phyloP scores from a whole-genome alignment of 2,329 filamentous ascomycete species.

The Penicillium verrucosum region DNA sequence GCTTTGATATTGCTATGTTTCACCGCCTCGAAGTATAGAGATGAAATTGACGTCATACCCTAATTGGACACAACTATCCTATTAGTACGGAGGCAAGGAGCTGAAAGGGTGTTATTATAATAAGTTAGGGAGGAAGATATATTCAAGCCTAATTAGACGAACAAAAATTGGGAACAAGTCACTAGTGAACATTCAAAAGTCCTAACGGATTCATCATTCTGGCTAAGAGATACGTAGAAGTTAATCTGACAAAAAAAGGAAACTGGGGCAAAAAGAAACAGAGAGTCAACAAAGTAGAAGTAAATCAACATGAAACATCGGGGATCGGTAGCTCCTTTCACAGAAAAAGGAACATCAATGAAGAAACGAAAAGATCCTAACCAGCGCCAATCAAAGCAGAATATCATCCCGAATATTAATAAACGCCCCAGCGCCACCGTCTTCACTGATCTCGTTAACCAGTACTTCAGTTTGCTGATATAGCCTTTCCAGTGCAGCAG shows the following conservation, averaged over 20 bases:
- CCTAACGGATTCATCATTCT: neutral
- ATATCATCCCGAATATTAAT: constrained; percentile 63
- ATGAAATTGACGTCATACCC: neutral
- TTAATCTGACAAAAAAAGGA: neutral
- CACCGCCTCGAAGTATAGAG: neutral
- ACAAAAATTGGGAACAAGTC: neutral
- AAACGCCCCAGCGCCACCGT: constrained; percentile 78
- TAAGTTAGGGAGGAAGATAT: neutral
- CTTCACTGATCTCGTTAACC: constrained; percentile 74
- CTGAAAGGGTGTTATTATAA: neutral
- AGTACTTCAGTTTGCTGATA: constrained; percentile 84
- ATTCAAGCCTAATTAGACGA: neutral
- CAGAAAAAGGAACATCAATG: neutral
- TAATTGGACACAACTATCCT: too few relatives aligned
- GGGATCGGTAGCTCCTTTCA: neutral
- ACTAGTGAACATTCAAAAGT: neutral
- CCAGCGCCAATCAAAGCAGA: constrained; percentile 30
- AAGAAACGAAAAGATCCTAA: neutral
- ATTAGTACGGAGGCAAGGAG: too few relatives aligned
- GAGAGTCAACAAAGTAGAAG: neutral
- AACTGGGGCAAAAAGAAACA: neutral
- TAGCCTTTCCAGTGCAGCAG: constrained; percentile 77
- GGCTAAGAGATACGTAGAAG: constrained; percentile 1
- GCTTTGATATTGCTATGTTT: neutral
- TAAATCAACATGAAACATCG: neutral